phyloP scores from a whole-genome alignment of 257 asterid genomes.

The Solanum boliviense region DNA sequence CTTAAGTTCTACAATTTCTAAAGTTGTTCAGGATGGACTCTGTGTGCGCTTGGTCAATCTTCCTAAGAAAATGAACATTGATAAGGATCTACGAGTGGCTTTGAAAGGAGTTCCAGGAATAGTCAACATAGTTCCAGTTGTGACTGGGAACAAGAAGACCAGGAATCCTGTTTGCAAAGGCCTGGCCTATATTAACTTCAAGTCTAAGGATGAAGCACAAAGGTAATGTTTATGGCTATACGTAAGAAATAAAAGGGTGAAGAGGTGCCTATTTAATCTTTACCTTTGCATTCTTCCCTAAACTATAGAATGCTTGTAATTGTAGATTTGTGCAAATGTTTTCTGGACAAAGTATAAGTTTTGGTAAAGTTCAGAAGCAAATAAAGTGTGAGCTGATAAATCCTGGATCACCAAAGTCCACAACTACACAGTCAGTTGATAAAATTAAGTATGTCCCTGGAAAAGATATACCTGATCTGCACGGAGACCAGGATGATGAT shows the following conservation, averaged over 20 bases:
- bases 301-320: not conserved
- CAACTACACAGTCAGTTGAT: conserved; percentile 8
- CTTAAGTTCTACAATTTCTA: conserved; percentile 21
- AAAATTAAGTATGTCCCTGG: not conserved
- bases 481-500: conserved; percentile 6
- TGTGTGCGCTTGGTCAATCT: conserved; percentile 77
- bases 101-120: conserved; percentile 69
- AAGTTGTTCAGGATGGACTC: conserved; percentile 27
- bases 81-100: conserved; percentile 58
- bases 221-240: conserved; percentile 26
- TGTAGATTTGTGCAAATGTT: conserved; percentile 65
- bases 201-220: conserved; percentile 48
- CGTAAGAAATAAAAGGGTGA: not conserved
- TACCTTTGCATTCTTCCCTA: not conserved
- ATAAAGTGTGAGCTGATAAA: conserved; percentile 51
- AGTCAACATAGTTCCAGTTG: conserved; percentile 55
- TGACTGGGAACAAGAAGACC: conserved; percentile 75
- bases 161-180: conserved; percentile 95
- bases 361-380: conserved; percentile 73
- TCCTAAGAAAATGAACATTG: conserved; percentile 86
- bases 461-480: not conserved
- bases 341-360: conserved; percentile 43
- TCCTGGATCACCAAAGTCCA: conserved; percentile 12
- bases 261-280: not conserved
- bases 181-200: conserved; percentile 62